Base-by-base conservation (phyloP, 2,329 filamentous ascomycete species). In the Thielaviopsis ethacetica region DNA sequence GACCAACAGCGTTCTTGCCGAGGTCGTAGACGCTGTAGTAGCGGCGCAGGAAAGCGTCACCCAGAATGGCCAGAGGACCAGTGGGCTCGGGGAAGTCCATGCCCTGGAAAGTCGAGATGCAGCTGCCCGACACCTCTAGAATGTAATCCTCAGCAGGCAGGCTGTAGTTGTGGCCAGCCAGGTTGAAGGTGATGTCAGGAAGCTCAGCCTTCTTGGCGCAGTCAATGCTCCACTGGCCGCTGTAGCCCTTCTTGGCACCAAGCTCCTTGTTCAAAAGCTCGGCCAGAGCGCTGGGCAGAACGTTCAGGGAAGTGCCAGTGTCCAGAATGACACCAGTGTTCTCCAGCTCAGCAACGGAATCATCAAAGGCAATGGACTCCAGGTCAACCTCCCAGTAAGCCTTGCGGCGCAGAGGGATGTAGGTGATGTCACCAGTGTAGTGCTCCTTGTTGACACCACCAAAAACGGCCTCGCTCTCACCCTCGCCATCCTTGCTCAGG, bases 341-440 rank as follows among this genome's bases (percentile, higher is more conserved):
- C 64, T 97, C 91, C 64, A 97, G 84, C 72, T 95, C 86, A 62
- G 91, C 91, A 65, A 82, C 84, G 69, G 87, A 82, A 57, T 91
- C 80, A 66, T 93, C 94, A 64, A 96, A 89, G 59, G 86, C 83
- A 74, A 98, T 93, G 64, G 89, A 80, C 68, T 97, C 85, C 62
- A 98, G 84, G 68, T 97, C 91, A 59, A 98, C 91, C 80, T 98
- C 93, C 93, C 93, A 98, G 82, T 98, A 98, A 55, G 93, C 93
- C 85, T 97, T 97, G 71, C 93, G 88, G 72, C 93, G 88, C 66
- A 98, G 82, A 59, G 93, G 93, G 65, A 98, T 89, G 72, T 90
- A 94, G 70, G 84, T 88, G 67, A 98, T 81, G 73, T 97, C 85
- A 68, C 93, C 93, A 47, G 79, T 84, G 71, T 79, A 83, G 78